These are phyloP conservation scores for Solanum bukasovii DNA, from an alignment of 257 asterid species.

Conservation along the genomic window DNA sequence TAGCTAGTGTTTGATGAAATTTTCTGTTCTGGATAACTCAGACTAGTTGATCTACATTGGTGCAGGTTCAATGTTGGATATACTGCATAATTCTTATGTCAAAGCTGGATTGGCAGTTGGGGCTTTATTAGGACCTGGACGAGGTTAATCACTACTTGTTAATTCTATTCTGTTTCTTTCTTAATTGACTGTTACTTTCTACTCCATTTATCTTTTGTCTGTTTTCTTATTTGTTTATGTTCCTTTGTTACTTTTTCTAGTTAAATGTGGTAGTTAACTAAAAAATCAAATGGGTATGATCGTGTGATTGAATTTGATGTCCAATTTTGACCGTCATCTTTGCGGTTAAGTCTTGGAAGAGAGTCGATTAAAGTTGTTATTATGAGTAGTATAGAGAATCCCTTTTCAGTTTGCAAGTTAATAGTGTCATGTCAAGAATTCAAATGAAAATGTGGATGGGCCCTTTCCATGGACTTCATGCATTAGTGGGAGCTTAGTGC, in stretches of 20 bases:
- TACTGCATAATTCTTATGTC: constrained; percentile 75
- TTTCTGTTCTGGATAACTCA: background rate
- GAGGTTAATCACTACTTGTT: constrained; percentile 46
- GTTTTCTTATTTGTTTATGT: background rate
- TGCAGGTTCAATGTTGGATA: constrained; percentile 55
- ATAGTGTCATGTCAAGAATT: background rate
- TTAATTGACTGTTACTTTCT: background rate
- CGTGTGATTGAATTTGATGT: background rate
- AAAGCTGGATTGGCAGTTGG: constrained; percentile 87
- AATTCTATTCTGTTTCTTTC: background rate
- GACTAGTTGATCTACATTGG: background rate
- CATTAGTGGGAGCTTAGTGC: background rate
- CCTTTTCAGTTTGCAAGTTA: background rate
- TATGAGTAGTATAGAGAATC: background rate
- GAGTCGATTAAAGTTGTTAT: background rate
- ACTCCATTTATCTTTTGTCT: background rate
- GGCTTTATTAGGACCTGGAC: constrained; percentile 87
- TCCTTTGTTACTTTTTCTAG: background rate
- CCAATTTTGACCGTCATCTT: background rate
- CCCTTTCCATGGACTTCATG: background rate
- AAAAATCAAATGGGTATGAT: background rate
- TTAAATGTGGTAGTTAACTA: background rate
- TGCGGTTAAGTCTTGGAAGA: background rate
- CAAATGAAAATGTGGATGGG: background rate
- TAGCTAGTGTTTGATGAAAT: background rate